Base-by-base conservation (phyloP, 2,329 filamentous ascomycete genomes). In the Coleophoma eucalyptorum region DNA sequence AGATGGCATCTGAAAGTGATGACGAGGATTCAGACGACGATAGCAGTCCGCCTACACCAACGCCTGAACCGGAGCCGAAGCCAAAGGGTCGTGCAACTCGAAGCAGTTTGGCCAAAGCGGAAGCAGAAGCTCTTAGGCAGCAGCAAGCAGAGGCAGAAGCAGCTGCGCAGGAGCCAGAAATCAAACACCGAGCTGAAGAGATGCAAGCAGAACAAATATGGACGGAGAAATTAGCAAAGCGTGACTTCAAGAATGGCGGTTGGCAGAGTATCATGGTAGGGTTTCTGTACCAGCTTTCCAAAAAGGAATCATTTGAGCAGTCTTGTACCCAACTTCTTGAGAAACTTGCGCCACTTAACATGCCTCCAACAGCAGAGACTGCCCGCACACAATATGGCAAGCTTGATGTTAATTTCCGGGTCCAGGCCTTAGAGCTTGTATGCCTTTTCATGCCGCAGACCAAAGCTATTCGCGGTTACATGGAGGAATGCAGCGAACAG, bases 251-350 rank as follows among this genome's bases (percentile, higher is more conserved):
- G 56, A 81, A 93, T 42, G 94, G 93, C 50, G 91, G 91, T 18
- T 99, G 94, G 94, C 84, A 97, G 68, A 70, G 90, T 54, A 93
- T 97, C 55, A 79, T 97, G 63, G 85, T 96, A 41, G 94, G 92
- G 6, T 74, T 97, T 15, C 70, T 99, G 15, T 79, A 96, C 66
- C 91, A 95, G 59, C 73, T 97, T 4, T 94, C 91, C 2, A 86
- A 87, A 64, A 83, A 85, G 45, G 84, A 88, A 43, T 78, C 84
- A 10, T 79, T 86, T 50, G 81, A 87, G 54, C 75, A 80, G n/a
- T 67, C 72, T 19, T 97, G 91, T 65, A 90, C 96, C 58, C 82
- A 87, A 54, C 79, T 97, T 16, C 74, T 99, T 37, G 77, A 84
- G 43, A 77, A 91, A 59, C 80, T 99, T n/a, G 89, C 90, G 0